Base-by-base conservation (phyloP, 495 filamentous ascomycete genomes). In the Hypoxylon lienhwacheense region DNA sequence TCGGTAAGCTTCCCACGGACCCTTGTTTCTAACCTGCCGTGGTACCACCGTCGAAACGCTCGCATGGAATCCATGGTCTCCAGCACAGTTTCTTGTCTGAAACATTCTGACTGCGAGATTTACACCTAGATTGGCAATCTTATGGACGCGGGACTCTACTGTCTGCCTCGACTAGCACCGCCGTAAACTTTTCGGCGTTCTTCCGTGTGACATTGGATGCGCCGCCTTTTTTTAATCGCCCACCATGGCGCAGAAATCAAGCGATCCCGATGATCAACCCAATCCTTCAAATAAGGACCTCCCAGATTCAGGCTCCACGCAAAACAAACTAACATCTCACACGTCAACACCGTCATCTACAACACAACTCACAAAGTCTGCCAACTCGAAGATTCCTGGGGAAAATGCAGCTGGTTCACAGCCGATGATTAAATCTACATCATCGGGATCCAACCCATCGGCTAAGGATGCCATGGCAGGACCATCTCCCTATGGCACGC, bases 401-500 rank as follows among this genome's bases (percentile, higher is more conserved):
- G 53, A 62, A 47, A 63, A 63, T 62, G 58, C 65, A 31, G 57
- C 52, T 15, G 57, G 54, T 35, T 67, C 66, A n/a, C 72, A 72
- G 41, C 66, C 70, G 25, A 68, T 73, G 77, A 74, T 71, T 29
- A 78, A 74, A 56, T 70, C 73, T 19, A 63, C 66, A 33, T 70
- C 70, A 16, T 66, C 74, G 39, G 66, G 64, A 47, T 71, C 70
- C 17, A 69, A 66, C 47, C 47, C 67, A 17, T 68, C 71, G 14
- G 41, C 65, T 53, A 74, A 73, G 61, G 69, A 69, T 36, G 65
- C 54, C 35, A 65, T 65, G 37, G 44, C 64, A 21, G 70, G 66
- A 3, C 64, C 68, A 35, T 85, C 87, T 37, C 88, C 90, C 15
- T 97, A 99, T 69, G 93, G 93, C 53, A 99, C 95, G 57, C 88